Base-by-base conservation (phyloP, 306 rosid species). In the Quercus glauca region DNA sequence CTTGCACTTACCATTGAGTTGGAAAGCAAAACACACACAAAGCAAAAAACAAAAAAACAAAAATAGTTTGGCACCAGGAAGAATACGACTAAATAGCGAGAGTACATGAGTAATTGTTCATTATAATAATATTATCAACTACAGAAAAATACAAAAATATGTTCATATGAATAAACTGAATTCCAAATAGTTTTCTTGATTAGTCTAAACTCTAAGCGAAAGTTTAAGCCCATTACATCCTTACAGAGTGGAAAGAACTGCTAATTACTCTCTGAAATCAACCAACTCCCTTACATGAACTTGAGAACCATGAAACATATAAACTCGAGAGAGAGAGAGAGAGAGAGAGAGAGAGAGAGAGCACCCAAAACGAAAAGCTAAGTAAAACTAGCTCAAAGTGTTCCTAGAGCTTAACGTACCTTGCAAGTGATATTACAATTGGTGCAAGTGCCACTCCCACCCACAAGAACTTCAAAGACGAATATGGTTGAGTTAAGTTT, bases 381-480 rank as follows among this genome's bases (percentile, higher is more conserved):
- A 73, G 19, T 14, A 73, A 33, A 73, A 69, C 45, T 37, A 37
- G 10, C 45, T 37, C 11, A 43, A 73, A 78, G 73, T 25, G 71
- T 28, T 57, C 12, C 25, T 29, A 68, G 13, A 81, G 58, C 61
- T 65, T 14, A 70, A 74, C 80, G 60, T 78, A 94, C 98, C 92
- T 83, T 92, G 88, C 98, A 94, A 87, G 67, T 91, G 87, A 89
- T 84, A 80, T 80, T 89, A 81, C 91, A 88, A 67, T 89, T 74
- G 69, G 89, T 73, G 83, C 93, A 90, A 52, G 80, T 6, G 5
- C 78, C 75, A 82, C 73, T 78, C 31, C 68, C 83, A 69, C 76
- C 76, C 67, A 80, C 71, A 61, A 87, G 79, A 82, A 81, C 88
- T 83, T 89, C 75, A 82, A 94, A 94, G 55, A 85, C 78, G 86